These are phyloP conservation scores for Tagetes patula DNA, from an alignment of 129 eudicot species.

Conservation along the genomic window DNA sequence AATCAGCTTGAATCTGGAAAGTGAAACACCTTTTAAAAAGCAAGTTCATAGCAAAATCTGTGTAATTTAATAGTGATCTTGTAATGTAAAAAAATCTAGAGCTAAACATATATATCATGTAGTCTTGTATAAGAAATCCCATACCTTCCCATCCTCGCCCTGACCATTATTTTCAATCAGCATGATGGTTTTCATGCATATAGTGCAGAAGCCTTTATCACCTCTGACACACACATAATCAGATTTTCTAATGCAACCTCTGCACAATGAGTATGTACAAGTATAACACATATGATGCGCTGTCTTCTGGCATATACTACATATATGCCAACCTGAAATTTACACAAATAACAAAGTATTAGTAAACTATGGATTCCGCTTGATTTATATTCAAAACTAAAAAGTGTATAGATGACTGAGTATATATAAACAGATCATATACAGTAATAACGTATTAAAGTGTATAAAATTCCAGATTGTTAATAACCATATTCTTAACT, in stretches of 20 bases:
- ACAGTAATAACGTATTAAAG: not conserved
- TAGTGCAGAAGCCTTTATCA: conserved; percentile 87
- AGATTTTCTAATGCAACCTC: conserved; percentile 72
- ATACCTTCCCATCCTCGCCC: conserved; percentile 75
- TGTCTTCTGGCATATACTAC: conserved; percentile 80
- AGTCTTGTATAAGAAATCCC: conserved; percentile 11
- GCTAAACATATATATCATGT: not conserved
- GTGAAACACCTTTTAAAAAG: not conserved
- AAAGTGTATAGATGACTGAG: not conserved
- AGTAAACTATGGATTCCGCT: conserved; percentile 13
- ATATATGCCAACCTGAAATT: conserved; percentile 96
- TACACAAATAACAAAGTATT: conserved; percentile 26
- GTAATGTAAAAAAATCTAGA: not conserved
- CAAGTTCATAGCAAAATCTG: not conserved
- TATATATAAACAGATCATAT: not conserved
- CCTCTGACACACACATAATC: conserved; percentile 81
- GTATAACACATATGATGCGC: conserved; percentile 92
- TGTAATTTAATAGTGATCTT: not conserved
- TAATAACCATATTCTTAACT: not conserved
- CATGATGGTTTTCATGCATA: conserved; percentile 91
- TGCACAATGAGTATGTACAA: conserved; percentile 91
- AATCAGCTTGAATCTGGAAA: conserved; percentile 85
- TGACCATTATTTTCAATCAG: conserved; percentile 79
- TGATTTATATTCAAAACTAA: not conserved
- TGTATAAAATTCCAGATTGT: conserved; percentile 10